Evolutionary conservation across 192 early-diverging fungal species (phyloP), one percentile per base, ranked within the genome.

Genomic region (Backusella circina): DNA sequence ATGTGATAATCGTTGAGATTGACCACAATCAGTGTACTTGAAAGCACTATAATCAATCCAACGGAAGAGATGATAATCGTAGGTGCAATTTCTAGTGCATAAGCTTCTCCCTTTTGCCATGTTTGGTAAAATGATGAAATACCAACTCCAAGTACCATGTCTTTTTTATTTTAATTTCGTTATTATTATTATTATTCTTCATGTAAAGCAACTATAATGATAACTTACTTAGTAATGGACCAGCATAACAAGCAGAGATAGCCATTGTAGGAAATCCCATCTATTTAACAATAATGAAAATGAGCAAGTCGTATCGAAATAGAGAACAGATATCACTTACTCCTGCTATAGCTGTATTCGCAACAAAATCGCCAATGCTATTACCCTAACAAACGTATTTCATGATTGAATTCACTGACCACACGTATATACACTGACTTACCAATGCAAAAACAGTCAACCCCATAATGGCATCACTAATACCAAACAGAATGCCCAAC

Each of bases 251-350:
- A 0, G 97, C 97, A 32, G 92, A 91, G 23, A 98, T 87, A 0
- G 96, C 97, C 96, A 98, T 98, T 57, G 89, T 90, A n/a, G 95
- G 94, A 68, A 89, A 95, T 5, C 96, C 96, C 93, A 94, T 94
- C 76, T 86, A 84, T 31, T 32, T 51, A 32, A 41, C 26, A 28
- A 33, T 72, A 18, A 35, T 66, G 51, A 44, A 67, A 41, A n/a
- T n/a, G n/a, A 10, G 23, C 35, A 32, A n/a, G 4, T 9, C 0
- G 5, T n/a, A 3, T 1, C 23, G 7, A 57, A 15, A 51, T 21
- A 51, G n/a, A 51, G n/a, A 51, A 21, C 2, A 51, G 1, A 51
- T 28, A 26, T 26, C 2, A 26, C 23, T 47, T 75, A 79, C 78
- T 73, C 75, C 71, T n/a, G 97, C 95, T 64, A 98, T 92, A 28